Conservation (phyloP, 345 rosid genomes). For the Brassica rapa region DNA sequence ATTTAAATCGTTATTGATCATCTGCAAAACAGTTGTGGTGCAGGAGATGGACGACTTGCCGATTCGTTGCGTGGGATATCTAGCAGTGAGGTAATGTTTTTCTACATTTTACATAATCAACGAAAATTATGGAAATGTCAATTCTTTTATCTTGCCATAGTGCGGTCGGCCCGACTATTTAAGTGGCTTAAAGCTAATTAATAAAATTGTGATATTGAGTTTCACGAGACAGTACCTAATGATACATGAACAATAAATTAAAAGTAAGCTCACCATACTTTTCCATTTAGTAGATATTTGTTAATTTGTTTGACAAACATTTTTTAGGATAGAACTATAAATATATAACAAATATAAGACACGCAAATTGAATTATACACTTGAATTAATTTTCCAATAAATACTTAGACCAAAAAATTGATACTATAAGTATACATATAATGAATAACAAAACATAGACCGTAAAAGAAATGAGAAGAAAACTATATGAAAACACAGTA, state of each 20-base stretch:
- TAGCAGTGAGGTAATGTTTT: slow-evolving; percentile 66
- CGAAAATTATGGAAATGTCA: background rate
- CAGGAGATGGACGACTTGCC: slow-evolving; percentile 95
- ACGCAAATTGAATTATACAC: too few species aligned
- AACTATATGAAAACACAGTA: background rate
- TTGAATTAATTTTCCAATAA: too few species aligned
- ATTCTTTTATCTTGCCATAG: slow-evolving; percentile 12
- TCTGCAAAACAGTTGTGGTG: slow-evolving; percentile 3
- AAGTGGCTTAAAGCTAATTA: background rate
- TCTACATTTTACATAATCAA: slow-evolving; percentile 2
- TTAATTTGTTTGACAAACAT: too few species aligned
- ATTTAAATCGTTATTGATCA: background rate
- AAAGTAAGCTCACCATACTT: background rate
- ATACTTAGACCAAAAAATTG: too few species aligned
- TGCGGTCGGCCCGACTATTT: background rate
- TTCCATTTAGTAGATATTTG: background rate
- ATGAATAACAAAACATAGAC: background rate
- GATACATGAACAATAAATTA: too few species aligned
- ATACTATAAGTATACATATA: too few species aligned
- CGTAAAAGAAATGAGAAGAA: background rate
- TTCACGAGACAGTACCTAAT: too few species aligned
- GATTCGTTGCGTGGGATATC: slow-evolving; percentile 76
- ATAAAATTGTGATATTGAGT: background rate
- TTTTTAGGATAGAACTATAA: too few species aligned
- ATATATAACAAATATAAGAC: too few species aligned